A percentile compares a stretch with the other conserved stretches of the same genome.
These are phyloP conservation scores for Pseudoneurospora amorphoporcata DNA, from an alignment of 495 filamentous ascomycete species.

Conservation along the genomic window DNA sequence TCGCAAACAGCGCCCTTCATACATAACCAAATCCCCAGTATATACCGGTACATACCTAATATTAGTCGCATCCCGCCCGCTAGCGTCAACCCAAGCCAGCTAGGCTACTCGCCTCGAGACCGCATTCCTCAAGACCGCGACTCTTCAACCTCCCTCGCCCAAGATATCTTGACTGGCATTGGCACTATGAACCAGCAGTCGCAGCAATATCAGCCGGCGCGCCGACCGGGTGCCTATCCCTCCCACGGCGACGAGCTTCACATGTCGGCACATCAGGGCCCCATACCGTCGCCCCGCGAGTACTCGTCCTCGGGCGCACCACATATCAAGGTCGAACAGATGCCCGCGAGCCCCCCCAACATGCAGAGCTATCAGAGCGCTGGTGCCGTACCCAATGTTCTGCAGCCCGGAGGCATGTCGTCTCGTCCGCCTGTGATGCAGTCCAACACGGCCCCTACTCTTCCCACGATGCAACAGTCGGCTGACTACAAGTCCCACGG, in stretches of 20 bases:
- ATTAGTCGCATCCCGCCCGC: conserved; percentile 1
- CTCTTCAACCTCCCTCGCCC: neutral
- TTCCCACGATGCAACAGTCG: conserved; percentile 64
- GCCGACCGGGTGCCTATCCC: conserved; percentile 33
- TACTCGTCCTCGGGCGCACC: conserved; percentile 40
- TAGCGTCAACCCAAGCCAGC: neutral
- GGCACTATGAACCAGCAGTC: conserved; percentile 42
- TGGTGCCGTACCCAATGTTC: conserved; percentile 52
- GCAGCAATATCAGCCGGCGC: conserved; percentile 33
- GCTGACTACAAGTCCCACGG: conserved; percentile 48
- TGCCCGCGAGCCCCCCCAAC: conserved; percentile 23
- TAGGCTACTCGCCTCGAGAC: neutral
- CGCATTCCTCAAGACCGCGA: neutral
- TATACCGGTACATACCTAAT: neutral
- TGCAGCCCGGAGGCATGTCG: conserved; percentile 50
- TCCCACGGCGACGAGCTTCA: conserved; percentile 63
- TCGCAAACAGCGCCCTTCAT: neutral
- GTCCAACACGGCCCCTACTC: conserved; percentile 57
- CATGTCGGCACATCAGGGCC: conserved; percentile 44
- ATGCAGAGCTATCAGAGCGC: conserved; percentile 48
- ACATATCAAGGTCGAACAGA: conserved; percentile 25
- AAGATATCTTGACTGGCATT: neutral
- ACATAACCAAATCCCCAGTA: neutral
- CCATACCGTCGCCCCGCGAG: conserved; percentile 38
- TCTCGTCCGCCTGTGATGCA: conserved; percentile 55